Conservation (phyloP, 2,329 filamentous ascomycete species). For the Colletotrichum sp. region DNA sequence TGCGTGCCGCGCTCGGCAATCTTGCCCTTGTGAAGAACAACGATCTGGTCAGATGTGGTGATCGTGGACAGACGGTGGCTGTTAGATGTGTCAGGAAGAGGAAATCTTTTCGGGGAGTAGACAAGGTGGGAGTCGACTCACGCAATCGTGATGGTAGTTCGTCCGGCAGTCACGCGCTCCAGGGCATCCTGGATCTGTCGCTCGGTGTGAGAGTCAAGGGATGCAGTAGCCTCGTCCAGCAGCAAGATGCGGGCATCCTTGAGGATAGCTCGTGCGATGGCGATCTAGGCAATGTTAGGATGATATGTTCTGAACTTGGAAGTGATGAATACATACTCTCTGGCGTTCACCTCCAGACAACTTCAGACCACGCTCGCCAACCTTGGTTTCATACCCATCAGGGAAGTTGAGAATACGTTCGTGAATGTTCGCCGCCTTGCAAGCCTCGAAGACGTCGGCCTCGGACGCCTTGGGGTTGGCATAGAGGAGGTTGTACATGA, state of each 20-base stretch:
- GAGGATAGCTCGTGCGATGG: conserved; percentile 69
- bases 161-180: conserved; percentile 48
- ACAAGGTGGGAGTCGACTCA: conserved; percentile 26
- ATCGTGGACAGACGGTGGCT: conserved; percentile 65
- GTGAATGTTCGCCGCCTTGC: conserved; percentile 59
- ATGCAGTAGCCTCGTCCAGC: conserved; percentile 75
- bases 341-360: conserved; percentile 67
- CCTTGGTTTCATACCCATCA: conserved; percentile 57
- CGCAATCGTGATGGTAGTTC: conserved; percentile 60
- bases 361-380: conserved; percentile 57
- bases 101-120: background rate
- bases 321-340: conserved; percentile 39
- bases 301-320: background rate
- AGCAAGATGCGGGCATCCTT: conserved; percentile 74
- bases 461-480: conserved; percentile 53
- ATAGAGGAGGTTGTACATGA: conserved; percentile 62
- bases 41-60: conserved; percentile 57
- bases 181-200: conserved; percentile 61
- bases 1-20: conserved; percentile 58
- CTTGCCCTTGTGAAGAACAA: conserved; percentile 57
- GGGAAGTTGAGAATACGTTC: conserved; percentile 58
- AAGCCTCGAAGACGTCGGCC: conserved; percentile 55
- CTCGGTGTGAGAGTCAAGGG: conserved; percentile 68
- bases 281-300: conserved; percentile 37
- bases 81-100: background rate